Evolutionary conservation across 345 rosid genomes (phyloP), one percentile per base, ranked within the genome.

Genomic region (Ceriops decandra): DNA sequence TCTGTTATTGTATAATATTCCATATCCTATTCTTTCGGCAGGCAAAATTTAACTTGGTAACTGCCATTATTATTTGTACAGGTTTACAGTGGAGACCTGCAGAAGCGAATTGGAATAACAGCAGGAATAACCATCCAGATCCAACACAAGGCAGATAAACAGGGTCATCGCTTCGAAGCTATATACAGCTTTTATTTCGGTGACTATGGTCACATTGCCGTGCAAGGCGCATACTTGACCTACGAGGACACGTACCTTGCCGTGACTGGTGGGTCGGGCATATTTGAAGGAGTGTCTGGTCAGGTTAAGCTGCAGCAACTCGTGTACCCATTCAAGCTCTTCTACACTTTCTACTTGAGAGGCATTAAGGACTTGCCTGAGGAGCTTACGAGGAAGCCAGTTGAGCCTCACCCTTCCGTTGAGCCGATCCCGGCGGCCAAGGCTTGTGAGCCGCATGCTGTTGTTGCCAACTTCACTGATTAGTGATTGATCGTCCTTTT

Each of bases 91-190:
- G 97, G 93, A 6, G 96, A 93, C 75, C 83, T 90, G 71, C 74
- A 84, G 22, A 88, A 88, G 32, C 79, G 98, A 68, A 20, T 93
- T 0, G 98, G 98, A 24, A 84, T 93, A 77, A 90, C 98, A 0
- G 91, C 98, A 0, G 98, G 98, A 22, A 66, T 87, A 33, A 85
- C 93, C 75, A 65, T 92, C 31, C 73, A 88, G 76, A 90, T 92
- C 68, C 82, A 87, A 76, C 75, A 90, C 85, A 88, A 86, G 36
- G 83, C 93, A 35, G 90, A 80, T 64, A 84, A 74, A 84, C 86
- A 83, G 66, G 96, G 98, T 4, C 90, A 92, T 52, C 74, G 98
- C 20, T 88, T 85, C 52, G 96, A 92, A 78, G 96, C 98, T 0
- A 77, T 51, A 1, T 90, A 80, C 84, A 92, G 95, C 77, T 88